These are phyloP conservation scores for Pichia cactophila DNA, from an alignment of 1,139 yeast genomes.

Conservation along the genomic window DNA sequence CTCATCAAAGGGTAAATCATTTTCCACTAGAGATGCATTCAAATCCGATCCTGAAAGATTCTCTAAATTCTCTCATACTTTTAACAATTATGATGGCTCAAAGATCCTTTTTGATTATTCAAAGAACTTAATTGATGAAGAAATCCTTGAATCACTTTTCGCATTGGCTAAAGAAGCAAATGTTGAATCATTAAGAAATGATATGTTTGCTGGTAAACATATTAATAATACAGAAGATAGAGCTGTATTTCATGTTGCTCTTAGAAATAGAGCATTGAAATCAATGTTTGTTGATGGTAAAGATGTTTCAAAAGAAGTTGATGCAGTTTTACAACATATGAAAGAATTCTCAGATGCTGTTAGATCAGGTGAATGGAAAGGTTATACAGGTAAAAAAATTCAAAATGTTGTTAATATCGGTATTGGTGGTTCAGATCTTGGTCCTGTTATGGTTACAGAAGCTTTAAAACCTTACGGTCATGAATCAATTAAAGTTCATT, in stretches of 20 bases:
- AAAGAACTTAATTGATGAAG: constrained; percentile 86
- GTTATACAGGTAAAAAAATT: constrained; percentile 91
- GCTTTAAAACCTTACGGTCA: constrained; percentile 86
- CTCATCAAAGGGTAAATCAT: constrained; percentile 56
- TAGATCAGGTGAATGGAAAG: constrained; percentile 92
- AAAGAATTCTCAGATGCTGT: constrained; percentile 85
- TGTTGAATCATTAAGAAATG: constrained; percentile 81
- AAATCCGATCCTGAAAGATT: constrained; percentile 66
- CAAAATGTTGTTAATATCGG: constrained; percentile 95
- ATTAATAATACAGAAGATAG: constrained; percentile 94
- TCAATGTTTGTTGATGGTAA: constrained; percentile 83
- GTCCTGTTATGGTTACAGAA: constrained; percentile 99
- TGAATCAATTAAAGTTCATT: constrained; percentile 73
- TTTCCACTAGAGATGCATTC: constrained; percentile 75
- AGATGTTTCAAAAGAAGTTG: constrained; percentile 86
- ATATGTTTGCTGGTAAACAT: constrained; percentile 85
- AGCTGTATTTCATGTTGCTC: constrained; percentile 94
- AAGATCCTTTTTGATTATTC: constrained; percentile 90
- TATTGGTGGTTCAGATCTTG: constrained; percentile 97
- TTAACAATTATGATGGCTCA: constrained; percentile 77
- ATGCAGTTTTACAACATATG: constrained; percentile 87
- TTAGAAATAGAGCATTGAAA: constrained; percentile 82
- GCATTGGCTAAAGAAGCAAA: constrained; percentile 85
- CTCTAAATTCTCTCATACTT: constrained; percentile 66
- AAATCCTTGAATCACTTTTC: constrained; percentile 57